A percentile compares a stretch with the other conserved stretches of the same genome.
phyloP scores from a whole-genome alignment of 2,329 filamentous ascomycete genomes.

The Microascus cirrosus region DNA sequence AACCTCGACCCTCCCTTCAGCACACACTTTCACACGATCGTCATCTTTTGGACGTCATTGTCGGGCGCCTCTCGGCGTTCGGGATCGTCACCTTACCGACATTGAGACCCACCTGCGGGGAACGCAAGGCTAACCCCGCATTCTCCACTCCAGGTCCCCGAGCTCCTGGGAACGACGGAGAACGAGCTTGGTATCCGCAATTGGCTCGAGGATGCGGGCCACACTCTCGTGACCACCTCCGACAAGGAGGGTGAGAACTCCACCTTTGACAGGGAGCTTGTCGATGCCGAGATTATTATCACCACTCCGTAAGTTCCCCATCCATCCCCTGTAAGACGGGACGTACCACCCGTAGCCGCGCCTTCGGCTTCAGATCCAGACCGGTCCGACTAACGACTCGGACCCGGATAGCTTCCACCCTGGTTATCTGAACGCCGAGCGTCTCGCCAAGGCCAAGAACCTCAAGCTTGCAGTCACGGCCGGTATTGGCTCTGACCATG shows the following conservation, averaged over 20 bases:
- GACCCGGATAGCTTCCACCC: constrained; percentile 69
- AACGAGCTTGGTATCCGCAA: constrained; percentile 96
- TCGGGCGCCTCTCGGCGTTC: not conserved
- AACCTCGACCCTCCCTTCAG: not conserved
- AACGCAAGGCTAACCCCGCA: not conserved
- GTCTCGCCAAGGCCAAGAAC: constrained; percentile 96
- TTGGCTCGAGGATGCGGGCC: constrained; percentile 95
- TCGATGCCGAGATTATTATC: constrained; percentile 97
- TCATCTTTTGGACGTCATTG: not conserved
- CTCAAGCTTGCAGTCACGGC: constrained; percentile 95
- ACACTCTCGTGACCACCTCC: constrained; percentile 92
- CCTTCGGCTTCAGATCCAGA: not conserved
- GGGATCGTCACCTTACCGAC: not conserved
- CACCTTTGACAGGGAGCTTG: constrained; percentile 87
- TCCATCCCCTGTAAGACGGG: constrained; percentile 1
- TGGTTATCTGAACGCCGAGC: constrained; percentile 92
- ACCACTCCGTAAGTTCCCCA: constrained; percentile 67
- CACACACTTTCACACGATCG: not conserved
- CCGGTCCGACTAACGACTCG: not conserved
- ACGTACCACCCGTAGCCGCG: not conserved
- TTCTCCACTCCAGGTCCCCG: constrained; percentile 46
- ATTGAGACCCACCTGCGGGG: not conserved
- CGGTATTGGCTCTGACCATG: constrained; percentile 96
- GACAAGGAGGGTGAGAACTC: constrained; percentile 95
- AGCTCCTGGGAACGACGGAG: constrained; percentile 87